phyloP scores from a whole-genome alignment of 2,329 filamentous ascomycete genomes.

The Alternaria hordeiaustralica region DNA sequence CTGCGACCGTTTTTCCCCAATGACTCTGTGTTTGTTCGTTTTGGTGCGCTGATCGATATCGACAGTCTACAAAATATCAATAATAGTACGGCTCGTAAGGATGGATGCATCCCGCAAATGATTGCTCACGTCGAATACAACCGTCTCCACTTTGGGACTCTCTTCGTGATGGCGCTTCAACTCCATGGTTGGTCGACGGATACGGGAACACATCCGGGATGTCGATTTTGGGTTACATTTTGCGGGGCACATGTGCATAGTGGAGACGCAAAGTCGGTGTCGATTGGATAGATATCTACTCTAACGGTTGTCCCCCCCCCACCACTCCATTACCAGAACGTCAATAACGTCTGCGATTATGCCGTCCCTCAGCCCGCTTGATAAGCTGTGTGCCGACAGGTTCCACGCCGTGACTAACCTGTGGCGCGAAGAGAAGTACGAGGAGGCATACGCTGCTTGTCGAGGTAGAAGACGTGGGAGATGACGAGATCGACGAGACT shows the following conservation, averaged over 20 bases:
- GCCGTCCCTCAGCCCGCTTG: no score
- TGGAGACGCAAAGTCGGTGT: neutral
- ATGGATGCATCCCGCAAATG: no score
- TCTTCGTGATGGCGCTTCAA: neutral
- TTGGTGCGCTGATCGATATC: neutral
- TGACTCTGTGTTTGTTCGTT: neutral
- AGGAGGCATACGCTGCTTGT: neutral
- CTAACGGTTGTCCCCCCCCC: neutral
- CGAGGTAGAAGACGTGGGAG: neutral
- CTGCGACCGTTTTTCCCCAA: neutral
- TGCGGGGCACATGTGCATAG: neutral
- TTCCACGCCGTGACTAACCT: no score
- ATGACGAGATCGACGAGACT: neutral
- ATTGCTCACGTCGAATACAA: no score
- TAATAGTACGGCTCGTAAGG: no score
- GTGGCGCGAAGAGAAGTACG: neutral
- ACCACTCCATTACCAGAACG: no score
- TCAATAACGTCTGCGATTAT: no score
- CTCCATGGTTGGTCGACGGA: neutral
- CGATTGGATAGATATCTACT: neutral
- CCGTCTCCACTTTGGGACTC: no score
- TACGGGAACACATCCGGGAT: neutral
- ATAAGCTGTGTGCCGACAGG: no score
- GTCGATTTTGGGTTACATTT: neutral
- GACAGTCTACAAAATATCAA: no score